Evolutionary conservation across 176 grass and related monocot genomes (phyloP).

Genomic region (Lolium multiflorum): DNA sequence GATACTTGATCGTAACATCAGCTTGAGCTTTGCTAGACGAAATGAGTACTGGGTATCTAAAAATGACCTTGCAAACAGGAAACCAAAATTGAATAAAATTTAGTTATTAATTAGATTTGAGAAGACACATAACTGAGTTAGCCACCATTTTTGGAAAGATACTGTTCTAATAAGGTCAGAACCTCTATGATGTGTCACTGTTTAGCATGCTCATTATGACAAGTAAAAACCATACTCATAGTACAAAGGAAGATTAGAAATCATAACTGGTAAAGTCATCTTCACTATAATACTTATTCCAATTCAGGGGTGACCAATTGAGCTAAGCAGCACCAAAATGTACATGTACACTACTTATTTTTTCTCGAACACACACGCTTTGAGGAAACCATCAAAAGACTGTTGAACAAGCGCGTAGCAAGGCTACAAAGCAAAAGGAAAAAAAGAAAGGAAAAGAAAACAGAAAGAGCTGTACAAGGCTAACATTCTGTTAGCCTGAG

Average conservation of each 20-base stretch:
- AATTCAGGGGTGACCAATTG: background rate
- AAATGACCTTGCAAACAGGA: constrained; percentile 72
- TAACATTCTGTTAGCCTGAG: too few species aligned
- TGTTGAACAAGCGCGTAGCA: too few species aligned
- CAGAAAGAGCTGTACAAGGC: too few species aligned
- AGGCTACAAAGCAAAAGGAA: too few species aligned
- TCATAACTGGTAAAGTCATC: background rate
- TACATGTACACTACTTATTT: background rate
- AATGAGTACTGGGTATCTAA: constrained; percentile 91
- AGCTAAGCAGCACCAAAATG: constrained; percentile 2
- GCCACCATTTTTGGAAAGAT: background rate
- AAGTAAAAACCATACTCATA: background rate
- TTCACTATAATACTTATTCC: constrained; percentile 24
- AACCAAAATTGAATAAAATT: constrained; percentile 23
- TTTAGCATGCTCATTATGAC: background rate
- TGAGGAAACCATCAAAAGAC: too few species aligned
- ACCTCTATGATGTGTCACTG: background rate
- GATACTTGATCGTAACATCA: constrained; percentile 92
- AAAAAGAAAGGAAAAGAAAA: too few species aligned
- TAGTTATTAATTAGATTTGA: background rate
- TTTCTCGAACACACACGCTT: too few species aligned
- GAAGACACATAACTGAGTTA: background rate
- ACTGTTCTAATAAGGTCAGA: background rate
- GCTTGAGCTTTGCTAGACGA: constrained; percentile 84
- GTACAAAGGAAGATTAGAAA: background rate